phyloP scores from a whole-genome alignment of 2,329 filamentous ascomycete species.

The Dactylonectria estremocensis region DNA sequence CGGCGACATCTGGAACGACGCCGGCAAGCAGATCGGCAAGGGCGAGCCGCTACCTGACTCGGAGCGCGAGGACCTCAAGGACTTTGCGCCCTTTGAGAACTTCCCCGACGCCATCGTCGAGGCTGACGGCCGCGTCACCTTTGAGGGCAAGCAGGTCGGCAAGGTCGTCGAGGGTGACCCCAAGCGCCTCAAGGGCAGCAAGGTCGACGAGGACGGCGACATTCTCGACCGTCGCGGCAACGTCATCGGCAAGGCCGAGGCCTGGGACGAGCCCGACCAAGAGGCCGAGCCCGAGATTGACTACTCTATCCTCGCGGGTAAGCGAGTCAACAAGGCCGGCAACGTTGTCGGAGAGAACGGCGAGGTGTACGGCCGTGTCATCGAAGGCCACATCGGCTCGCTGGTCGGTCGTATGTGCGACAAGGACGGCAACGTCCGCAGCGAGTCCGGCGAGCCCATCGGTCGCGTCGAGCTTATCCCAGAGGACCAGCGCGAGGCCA shows the following conservation, averaged over 20 bases:
- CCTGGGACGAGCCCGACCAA: constrained; percentile 70
- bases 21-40: constrained; percentile 77
- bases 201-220: constrained; percentile 79
- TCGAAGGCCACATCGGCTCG: constrained; percentile 76
- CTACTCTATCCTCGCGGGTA: constrained; percentile 76
- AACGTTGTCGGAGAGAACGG: constrained; percentile 71
- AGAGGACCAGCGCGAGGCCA: constrained; percentile 74
- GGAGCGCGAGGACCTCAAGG: constrained; percentile 65
- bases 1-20: constrained; percentile 80
- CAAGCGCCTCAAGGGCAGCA: constrained; percentile 75
- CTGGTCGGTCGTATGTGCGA: constrained; percentile 80
- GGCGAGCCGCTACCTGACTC: constrained; percentile 71
- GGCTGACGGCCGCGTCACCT: constrained; percentile 66
- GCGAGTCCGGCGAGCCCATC: constrained; percentile 80
- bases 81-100: constrained; percentile 69
- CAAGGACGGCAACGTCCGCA: constrained; percentile 79
- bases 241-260: constrained; percentile 76
- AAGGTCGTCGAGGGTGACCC: constrained; percentile 75
- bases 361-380: constrained; percentile 73
- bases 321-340: constrained; percentile 80
- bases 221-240: constrained; percentile 79
- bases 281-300: constrained; percentile 69
- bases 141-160: constrained; percentile 70
- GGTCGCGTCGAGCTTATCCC: constrained; percentile 78
- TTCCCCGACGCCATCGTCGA: constrained; percentile 70